Evolutionary conservation across 148 eudicot species (phyloP).

Genomic region (Dianthus caryophyllus): DNA sequence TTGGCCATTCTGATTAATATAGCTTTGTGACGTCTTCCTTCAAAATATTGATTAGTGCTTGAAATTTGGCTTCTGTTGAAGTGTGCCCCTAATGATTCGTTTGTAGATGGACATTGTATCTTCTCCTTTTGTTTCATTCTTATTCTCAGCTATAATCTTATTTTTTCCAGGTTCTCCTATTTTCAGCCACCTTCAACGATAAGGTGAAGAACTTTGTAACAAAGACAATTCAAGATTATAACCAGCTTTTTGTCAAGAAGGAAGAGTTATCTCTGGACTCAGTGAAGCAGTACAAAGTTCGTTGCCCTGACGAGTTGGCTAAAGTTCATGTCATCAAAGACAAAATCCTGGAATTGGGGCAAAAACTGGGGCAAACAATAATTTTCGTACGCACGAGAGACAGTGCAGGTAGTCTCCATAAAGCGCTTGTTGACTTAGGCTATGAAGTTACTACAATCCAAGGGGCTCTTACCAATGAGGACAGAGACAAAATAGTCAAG

Average conservation of each 20-base stretch:
- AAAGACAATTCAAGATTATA: conserved; percentile 57
- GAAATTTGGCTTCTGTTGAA: neutral
- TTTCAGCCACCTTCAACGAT: conserved; percentile 86
- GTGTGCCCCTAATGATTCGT: too few species aligned
- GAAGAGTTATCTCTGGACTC: conserved; percentile 80
- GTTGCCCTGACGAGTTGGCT: conserved; percentile 68
- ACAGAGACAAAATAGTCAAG: conserved; percentile 78
- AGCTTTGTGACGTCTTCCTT: neutral
- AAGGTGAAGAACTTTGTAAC: conserved; percentile 57
- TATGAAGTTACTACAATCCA: conserved; percentile 92
- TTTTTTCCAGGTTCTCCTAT: conserved; percentile 64
- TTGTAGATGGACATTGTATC: too few species aligned
- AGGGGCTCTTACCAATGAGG: conserved; percentile 73
- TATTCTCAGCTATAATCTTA: conserved; percentile 1
- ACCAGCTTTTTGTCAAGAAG: conserved; percentile 77
- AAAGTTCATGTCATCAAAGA: conserved; percentile 69
- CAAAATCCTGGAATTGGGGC: conserved; percentile 69
- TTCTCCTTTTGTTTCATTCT: neutral
- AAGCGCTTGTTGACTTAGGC: conserved; percentile 61
- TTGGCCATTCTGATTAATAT: neutral
- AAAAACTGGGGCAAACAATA: conserved; percentile 83
- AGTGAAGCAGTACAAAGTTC: conserved; percentile 80
- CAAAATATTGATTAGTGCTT: neutral
- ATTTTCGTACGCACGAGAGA: conserved; percentile 71
- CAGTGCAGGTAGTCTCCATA: conserved; percentile 63